These are phyloP conservation scores for Tremellales sp. DNA, from an alignment of 1,284 basidiomycete genomes.

Conservation along the genomic window DNA sequence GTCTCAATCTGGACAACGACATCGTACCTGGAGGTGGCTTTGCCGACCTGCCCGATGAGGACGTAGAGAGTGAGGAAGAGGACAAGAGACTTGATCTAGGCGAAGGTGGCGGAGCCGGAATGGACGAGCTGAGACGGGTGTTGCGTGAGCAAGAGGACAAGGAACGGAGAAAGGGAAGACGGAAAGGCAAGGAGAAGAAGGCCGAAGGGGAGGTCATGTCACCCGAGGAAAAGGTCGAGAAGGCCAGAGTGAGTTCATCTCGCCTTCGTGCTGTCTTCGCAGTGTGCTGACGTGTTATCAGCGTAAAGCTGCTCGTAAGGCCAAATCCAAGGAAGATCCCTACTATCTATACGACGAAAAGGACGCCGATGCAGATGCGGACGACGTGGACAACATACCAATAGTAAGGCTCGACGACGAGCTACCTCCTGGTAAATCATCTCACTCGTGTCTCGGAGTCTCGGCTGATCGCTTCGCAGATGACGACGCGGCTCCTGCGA, in stretches of 20 bases:
- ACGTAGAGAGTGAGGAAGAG: constrained; percentile 37
- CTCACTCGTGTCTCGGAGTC: no score
- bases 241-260: constrained; percentile 33
- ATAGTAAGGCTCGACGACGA: constrained; percentile 69
- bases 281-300: constrained; percentile 40
- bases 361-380: constrained; percentile 55
- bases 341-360: constrained; percentile 66
- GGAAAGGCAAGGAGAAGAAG: constrained; percentile 27
- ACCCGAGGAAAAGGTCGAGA: constrained; percentile 42
- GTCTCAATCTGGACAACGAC: constrained; percentile 77
- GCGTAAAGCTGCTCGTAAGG: constrained; percentile 69
- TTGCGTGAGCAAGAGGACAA: constrained; percentile 49
- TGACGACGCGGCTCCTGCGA: no score
- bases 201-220: constrained; percentile 32
- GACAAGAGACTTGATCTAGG: constrained; percentile 28
- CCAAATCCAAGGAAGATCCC: constrained; percentile 73
- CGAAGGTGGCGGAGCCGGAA: constrained; percentile 41
- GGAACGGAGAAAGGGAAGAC: constrained; percentile 33
- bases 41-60: constrained; percentile 19
- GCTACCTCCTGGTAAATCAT: no score
- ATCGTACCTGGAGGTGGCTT: constrained; percentile 58
- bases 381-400: constrained; percentile 79
- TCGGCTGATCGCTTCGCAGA: no score
- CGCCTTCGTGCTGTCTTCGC: not conserved
- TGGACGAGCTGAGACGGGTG: constrained; percentile 47